Evolutionary conservation across 345 rosid species (phyloP), one percentile per base, ranked within the genome.

Genomic region (Boechera retrofracta): DNA sequence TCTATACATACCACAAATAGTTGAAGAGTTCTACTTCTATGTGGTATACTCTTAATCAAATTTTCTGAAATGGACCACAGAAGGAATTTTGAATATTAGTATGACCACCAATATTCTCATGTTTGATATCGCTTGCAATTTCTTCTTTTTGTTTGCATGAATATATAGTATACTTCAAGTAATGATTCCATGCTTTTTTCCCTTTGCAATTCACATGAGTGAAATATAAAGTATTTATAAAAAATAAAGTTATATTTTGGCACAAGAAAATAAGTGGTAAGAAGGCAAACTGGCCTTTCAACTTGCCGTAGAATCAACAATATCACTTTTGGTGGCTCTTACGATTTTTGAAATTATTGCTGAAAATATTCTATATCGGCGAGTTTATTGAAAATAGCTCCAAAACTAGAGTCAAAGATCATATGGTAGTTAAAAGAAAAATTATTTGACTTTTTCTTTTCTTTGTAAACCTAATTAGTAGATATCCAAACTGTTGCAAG

Each of bases 281-380:
- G 69, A 65, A 59, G 73, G 69, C 73, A 78, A 62, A 72, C 15
- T 72, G 73, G 69, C 81, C 81, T 66, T 78, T 72, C 81, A 72
- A 78, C 64, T 66, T 71, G 64, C 39, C 58, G 4, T 72, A 78
- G 64, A 78, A 72, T 78, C 80, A 71, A 55, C 44, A 49, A 47
- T 69, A 7, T 54, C 66, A 56, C 38, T 71, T 77, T 77, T 77
- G 76, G 60, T 77, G 76, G 60, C 80, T 77, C 80, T 71, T 71
- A 56, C 38, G 31, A 71, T 28, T 62, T 42, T 64, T 38, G 1
- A 33, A 12, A 55, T 36, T 35, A 54, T 55, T 48, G 38, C 38
- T 38, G 24, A 45, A 62, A 47, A 64, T 0, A 70, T 54, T 62
- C 35, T 26, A 28, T 53, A 31, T 54, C 31, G 9, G 16, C 8